Evolutionary conservation across 176 grass and related monocot genomes (phyloP).

Genomic region (Triticum aestivum): DNA sequence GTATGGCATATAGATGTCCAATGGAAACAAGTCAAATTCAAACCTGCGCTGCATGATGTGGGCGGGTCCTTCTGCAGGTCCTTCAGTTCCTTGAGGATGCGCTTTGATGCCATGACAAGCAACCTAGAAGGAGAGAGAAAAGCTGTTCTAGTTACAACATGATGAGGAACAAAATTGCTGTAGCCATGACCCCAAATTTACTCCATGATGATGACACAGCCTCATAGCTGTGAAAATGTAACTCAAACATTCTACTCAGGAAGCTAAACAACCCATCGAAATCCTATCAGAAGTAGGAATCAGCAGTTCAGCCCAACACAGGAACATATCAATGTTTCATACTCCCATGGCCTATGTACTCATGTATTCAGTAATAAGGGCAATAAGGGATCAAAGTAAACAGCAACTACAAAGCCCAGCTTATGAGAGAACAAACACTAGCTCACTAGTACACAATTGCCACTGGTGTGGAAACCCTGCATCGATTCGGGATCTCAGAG

Average conservation of each 20-base stretch:
- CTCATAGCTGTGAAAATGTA: not conserved
- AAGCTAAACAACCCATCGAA: not conserved
- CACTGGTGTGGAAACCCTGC: not conserved
- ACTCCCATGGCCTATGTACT: not conserved
- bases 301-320: not conserved
- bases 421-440: not conserved
- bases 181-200: not conserved
- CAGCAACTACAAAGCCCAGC: not conserved
- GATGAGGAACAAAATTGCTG: not conserved
- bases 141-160: not conserved
- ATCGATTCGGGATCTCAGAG: not conserved
- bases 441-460: not conserved
- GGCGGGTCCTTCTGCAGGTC: slow-evolving; percentile 66
- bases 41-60: slow-evolving; percentile 65
- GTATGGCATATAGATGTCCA: not conserved
- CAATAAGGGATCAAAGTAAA: not conserved
- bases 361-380: not conserved
- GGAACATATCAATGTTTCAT: not conserved
- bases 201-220: not conserved
- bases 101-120: slow-evolving; percentile 52
- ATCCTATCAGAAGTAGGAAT: not conserved
- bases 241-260: not conserved
- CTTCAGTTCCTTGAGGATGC: slow-evolving; percentile 60
- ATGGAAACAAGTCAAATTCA: not conserved
- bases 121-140: not conserved